Base-by-base conservation (phyloP, 257 asterid genomes). In the Dorcoceras hygrometricum region DNA sequence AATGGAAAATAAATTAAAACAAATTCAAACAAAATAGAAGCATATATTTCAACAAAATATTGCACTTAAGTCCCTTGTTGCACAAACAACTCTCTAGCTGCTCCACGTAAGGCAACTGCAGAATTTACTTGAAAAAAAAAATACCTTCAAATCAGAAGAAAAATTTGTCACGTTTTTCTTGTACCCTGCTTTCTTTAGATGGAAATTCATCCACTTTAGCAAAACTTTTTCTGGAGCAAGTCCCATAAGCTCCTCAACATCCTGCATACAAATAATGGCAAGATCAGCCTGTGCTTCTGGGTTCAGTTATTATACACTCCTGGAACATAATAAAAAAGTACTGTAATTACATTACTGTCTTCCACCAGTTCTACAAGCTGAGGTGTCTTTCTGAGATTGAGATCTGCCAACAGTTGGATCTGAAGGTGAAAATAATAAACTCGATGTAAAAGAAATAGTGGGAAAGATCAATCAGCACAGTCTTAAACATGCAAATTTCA, bases 341-440 rank as follows among this genome's bases (percentile, higher is more conserved):
- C 36, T 32, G 34, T 25, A 10, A 61, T 51, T 87, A 93, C 99
- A 70, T 68, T 90, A 86, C 72, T 93, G 87, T 93, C 99, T 70
- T 93, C 99, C 74, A 90, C 90, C 69, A 93, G 80, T 81, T 93
- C 99, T 59, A 93, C 84, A 50, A 93, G 99, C 87, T 93, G 96
- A 63, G 99, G 99, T 59, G 96, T 93, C 89, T 90, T 93, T 77
- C 93, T 81, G 70, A 93, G 95, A 80, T 93, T 93, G 86, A 93
- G 99, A 86, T 92, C 98, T 28, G 98, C 97, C 82, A 92, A 71
- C 36, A 92, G 84, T 86, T 89, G 98, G 67, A 92, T 92, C 98
- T 92, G 89, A 70, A 78, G 73, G 67, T 68, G 62, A 34, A 79
- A 75, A 23, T 51, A 65, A 27, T 55, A 70, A 61, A 75, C 23